Conservation (phyloP, 768 basidiomycete genomes). For the Cystofilobasidium ferigula region DNA sequence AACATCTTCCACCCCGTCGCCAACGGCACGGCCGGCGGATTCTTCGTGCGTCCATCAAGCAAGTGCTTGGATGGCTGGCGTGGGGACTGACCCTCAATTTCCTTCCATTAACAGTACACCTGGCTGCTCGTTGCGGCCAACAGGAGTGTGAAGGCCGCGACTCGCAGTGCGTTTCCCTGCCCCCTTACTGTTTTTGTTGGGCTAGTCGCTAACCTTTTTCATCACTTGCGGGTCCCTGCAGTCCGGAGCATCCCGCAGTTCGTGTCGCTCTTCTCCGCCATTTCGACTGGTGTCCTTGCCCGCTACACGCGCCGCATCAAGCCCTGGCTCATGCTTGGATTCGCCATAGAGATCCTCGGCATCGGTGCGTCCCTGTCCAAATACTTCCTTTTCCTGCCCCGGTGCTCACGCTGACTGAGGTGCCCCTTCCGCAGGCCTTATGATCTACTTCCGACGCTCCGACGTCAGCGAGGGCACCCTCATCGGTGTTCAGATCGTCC, state of each 20-base stretch:
- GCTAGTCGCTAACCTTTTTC: no score
- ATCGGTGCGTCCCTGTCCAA: no score
- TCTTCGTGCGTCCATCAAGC: background rate
- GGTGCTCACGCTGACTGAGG: no score
- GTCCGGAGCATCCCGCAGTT: constrained; percentile 13
- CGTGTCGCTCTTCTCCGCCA: constrained; percentile 15
- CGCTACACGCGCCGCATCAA: constrained; percentile 33
- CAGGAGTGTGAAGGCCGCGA: constrained; percentile 26
- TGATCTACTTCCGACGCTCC: constrained; percentile 34
- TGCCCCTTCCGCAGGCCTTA: constrained; percentile 22
- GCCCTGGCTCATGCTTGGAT: constrained; percentile 35
- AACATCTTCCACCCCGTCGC: constrained; percentile 35
- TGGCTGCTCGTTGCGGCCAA: constrained; percentile 31
- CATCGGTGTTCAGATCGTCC: constrained; percentile 33
- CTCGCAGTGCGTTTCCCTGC: constrained; percentile 14
- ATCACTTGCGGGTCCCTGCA: no score
- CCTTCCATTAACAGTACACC: constrained; percentile 27
- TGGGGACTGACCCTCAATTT: no score
- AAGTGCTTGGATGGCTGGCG: background rate
- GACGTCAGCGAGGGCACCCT: constrained; percentile 33
- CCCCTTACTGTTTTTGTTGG: no score
- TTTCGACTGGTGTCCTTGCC: constrained; percentile 29
- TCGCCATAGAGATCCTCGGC: constrained; percentile 31
- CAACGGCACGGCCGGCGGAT: constrained; percentile 25
- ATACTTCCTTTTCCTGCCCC: no score